Evolutionary conservation across 1,139 yeast genomes (phyloP), one percentile per base, ranked within the genome.

Genomic region (Yamadazyma jaroonii): DNA sequence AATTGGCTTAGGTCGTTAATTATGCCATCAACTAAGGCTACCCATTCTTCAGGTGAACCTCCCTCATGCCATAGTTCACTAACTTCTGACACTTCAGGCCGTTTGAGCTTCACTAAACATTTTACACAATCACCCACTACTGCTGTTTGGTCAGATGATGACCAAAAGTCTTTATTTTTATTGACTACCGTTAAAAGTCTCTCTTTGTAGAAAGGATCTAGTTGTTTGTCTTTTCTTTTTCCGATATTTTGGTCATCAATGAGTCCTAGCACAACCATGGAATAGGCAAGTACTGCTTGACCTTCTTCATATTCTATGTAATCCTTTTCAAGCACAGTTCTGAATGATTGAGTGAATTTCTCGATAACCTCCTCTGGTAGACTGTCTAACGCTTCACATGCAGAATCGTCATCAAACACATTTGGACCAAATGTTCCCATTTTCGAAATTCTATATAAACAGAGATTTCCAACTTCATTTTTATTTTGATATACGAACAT

Each of bases 381-480:
- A 15, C 29, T 38, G 4, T 38, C 45, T 28, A 48, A 37, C 9
- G 32, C 26, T 24, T 49, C 53, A 15, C 46, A 42, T 3, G 47
- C 44, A 11, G 29, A n/a, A 31, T 49, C 53, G 26, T 44, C 50
- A 11, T 50, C 54, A 22, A 49, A 47, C 12, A 48, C 34, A 9
- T 47, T 34, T n/a, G 36, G 25, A 7, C 52, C 54, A 45, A 48
- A 48, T n/a, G 51, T 45, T 6, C 54, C 54, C 54, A 49, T 49
- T 17, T 24, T 24, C 4, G 29, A 27, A 27, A 25, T 25, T 8
- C n/a, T n/a, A 9, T 7, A 8, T 7, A 22, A 22, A 24, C 26
- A 11, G 9, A 9, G 9, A 5, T 5, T 10, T 5, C 12, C 11
- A 24, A 24, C 26, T 9, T 5, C 8, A 5, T 24, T 25, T 25